phyloP scores from a whole-genome alignment of 2,329 filamentous ascomycete species.

The Curvularia eragrostidis region DNA sequence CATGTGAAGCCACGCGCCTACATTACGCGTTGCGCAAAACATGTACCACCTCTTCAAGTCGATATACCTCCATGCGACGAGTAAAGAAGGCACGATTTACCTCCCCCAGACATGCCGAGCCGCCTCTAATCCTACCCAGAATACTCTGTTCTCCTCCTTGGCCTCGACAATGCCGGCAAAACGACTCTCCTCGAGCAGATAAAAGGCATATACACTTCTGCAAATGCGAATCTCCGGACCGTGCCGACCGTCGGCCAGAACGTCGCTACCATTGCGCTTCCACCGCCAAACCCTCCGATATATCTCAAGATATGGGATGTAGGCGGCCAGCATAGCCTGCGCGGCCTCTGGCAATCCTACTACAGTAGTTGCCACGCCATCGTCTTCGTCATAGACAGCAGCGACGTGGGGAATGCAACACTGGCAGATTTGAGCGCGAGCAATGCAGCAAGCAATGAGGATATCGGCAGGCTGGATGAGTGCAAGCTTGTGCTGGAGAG shows the following conservation, averaged over 20 bases:
- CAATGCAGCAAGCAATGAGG: slow-evolving; percentile 39
- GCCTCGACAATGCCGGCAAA: slow-evolving; percentile 97
- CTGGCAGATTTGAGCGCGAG: slow-evolving; percentile 59
- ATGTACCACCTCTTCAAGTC: slow-evolving; percentile 99
- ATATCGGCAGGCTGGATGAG: slow-evolving; percentile 74
- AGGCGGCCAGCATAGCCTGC: slow-evolving; percentile 86
- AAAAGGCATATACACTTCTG: slow-evolving; percentile 79
- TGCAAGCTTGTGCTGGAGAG: slow-evolving; percentile 89
- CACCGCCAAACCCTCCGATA: slow-evolving; percentile 71
- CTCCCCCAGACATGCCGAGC: neutral
- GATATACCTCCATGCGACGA: slow-evolving; percentile 92
- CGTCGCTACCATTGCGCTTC: slow-evolving; percentile 84
- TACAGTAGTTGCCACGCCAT: slow-evolving; percentile 94
- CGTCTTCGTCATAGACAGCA: slow-evolving; percentile 95
- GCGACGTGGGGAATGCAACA: slow-evolving; percentile 85
- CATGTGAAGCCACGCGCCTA: slow-evolving; percentile 29
- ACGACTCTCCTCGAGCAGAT: slow-evolving; percentile 97
- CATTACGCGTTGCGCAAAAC: slow-evolving; percentile 22
- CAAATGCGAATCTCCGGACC: slow-evolving; percentile 77
- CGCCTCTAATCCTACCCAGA: slow-evolving; percentile 60
- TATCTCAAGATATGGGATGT: slow-evolving; percentile 99
- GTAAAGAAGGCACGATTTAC: slow-evolving; percentile 78
- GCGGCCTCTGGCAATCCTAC: slow-evolving; percentile 94
- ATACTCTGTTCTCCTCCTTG: slow-evolving; percentile 95
- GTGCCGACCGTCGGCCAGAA: slow-evolving; percentile 98